phyloP scores from a whole-genome alignment of 768 basidiomycete genomes.

The Trametes villosa region DNA sequence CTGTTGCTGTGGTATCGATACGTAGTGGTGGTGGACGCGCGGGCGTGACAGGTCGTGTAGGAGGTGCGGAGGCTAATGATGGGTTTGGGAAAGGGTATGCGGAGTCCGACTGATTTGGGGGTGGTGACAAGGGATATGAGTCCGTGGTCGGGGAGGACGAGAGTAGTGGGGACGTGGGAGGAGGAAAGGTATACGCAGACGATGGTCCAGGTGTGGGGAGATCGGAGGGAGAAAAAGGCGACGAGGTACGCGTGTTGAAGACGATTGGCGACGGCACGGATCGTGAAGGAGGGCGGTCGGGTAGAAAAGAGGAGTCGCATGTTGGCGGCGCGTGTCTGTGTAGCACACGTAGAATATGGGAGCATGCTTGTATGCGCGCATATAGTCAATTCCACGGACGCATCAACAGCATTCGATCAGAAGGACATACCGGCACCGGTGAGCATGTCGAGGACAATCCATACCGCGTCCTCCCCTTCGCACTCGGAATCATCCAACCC shows the following conservation, averaged over 20 bases:
- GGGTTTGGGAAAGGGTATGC: neutral
- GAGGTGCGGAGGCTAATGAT: constrained; percentile 12
- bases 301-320: constrained; percentile 28
- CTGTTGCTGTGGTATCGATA: constrained; percentile 27
- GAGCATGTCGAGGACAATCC: constrained; percentile 32
- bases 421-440: constrained; percentile 27
- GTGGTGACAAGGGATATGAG: neutral
- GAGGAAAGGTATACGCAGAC: constrained; percentile 11
- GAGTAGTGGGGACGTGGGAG: neutral
- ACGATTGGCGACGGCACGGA: constrained; percentile 26
- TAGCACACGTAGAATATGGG: constrained; percentile 28
- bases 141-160: neutral
- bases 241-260: constrained; percentile 24
- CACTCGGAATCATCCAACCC: constrained; percentile 13
- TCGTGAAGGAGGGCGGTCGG: constrained; percentile 14
- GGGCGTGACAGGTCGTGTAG: constrained; percentile 34
- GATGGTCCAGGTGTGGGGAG: constrained; percentile 5
- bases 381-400: neutral
- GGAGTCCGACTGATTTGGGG: no score
- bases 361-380: constrained; percentile 15
- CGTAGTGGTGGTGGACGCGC: constrained; percentile 29
- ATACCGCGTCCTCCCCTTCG: constrained; percentile 20
- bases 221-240: neutral
- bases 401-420: neutral
- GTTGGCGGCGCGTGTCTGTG: constrained; percentile 28